Evolutionary conservation across 805 yeast species (phyloP).

Genomic region (Cyberlindnera euphorbiiphila): DNA sequence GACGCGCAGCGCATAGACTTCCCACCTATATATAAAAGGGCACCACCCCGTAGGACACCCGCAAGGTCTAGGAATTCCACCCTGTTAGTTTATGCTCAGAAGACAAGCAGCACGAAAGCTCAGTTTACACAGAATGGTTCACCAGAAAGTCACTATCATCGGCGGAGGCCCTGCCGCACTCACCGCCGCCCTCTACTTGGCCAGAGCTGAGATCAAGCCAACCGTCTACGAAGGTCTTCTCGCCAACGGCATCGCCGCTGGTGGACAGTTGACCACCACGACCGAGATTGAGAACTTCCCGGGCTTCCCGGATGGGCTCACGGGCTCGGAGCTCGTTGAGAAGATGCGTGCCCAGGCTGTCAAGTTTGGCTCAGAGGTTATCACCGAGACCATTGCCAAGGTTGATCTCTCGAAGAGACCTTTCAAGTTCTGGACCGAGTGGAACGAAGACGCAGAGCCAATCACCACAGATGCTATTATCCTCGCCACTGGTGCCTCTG

Average conservation of each 20-base stretch:
- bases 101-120: no score
- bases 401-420: slow-evolving; percentile 86
- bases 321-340: slow-evolving; percentile 88
- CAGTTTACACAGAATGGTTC: slow-evolving; percentile 84
- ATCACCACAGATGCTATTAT: slow-evolving; percentile 89
- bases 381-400: slow-evolving; percentile 93
- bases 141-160: slow-evolving; percentile 78
- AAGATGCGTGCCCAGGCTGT: slow-evolving; percentile 85
- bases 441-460: slow-evolving; percentile 88
- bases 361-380: slow-evolving; percentile 87
- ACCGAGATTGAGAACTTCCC: slow-evolving; percentile 99
- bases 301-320: slow-evolving; percentile 92
- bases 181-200: slow-evolving; percentile 95
- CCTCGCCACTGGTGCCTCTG: slow-evolving; percentile 97
- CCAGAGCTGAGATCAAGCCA: slow-evolving; percentile 96
- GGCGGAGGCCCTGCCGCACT: slow-evolving; percentile 99
- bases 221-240: slow-evolving; percentile 89
- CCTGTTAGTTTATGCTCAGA: not conserved
- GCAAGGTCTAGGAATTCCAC: no score
- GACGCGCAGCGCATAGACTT: not conserved
- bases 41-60: no score
- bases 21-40: no score
- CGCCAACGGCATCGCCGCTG: slow-evolving; percentile 98
- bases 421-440: slow-evolving; percentile 96
- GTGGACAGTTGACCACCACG: slow-evolving; percentile 98